These are phyloP conservation scores for Erodium texanum DNA, from an alignment of 441 rosid species.

Conservation along the genomic window DNA sequence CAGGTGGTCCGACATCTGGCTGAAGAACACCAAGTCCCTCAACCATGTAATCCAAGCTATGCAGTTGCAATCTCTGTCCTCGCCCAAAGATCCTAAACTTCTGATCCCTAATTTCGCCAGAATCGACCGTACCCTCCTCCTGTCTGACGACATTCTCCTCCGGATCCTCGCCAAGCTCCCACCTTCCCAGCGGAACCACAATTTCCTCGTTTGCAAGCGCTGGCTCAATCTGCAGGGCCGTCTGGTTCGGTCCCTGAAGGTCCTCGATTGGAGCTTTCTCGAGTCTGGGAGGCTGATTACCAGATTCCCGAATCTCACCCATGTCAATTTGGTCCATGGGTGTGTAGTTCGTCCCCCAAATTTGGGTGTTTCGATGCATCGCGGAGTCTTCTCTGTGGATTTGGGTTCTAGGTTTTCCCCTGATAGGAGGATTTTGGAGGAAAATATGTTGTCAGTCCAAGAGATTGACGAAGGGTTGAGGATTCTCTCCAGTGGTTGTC, in stretches of 20 bases:
- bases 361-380: conserved; percentile 37
- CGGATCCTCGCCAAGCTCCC: conserved; percentile 41
- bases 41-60: conserved; percentile 41
- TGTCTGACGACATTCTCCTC: conserved; percentile 53
- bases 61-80: conserved; percentile 46
- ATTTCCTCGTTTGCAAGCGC: conserved; percentile 57
- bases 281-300: conserved; percentile 41
- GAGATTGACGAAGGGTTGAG: conserved; percentile 43
- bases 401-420: conserved; percentile 32
- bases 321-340: conserved; percentile 46
- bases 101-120: conserved; percentile 31
- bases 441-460: conserved; percentile 30
- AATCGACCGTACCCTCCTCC: conserved; percentile 52
- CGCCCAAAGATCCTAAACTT: conserved; percentile 33
- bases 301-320: conserved; percentile 54
- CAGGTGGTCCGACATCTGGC: conserved; percentile 68
- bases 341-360: conserved; percentile 35
- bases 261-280: conserved; percentile 51
- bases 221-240: conserved; percentile 59
- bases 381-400: conserved; percentile 32
- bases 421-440: conserved; percentile 31
- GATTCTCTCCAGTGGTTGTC: conserved; percentile 40
- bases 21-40: conserved; percentile 45
- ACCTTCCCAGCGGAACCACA: conserved; percentile 37
- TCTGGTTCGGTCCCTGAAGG: conserved; percentile 39